Percentiles rank a stretch among this genome's conserved stretches.
phyloP scores from a whole-genome alignment of 1,284 basidiomycete genomes.

The Leccinum subfulvum region DNA sequence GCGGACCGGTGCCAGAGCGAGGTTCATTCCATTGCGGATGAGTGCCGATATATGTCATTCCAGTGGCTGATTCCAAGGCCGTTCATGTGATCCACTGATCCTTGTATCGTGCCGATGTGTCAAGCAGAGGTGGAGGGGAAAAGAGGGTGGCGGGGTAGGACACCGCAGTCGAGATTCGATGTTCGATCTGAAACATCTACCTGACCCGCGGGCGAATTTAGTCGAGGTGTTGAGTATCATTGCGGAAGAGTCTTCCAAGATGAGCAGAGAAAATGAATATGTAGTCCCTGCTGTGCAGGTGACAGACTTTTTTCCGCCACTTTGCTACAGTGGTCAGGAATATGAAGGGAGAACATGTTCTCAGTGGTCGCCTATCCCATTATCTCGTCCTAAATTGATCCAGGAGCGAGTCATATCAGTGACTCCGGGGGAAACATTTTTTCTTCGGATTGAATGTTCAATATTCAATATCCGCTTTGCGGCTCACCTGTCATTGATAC shows the following conservation, averaged over 20 bases:
- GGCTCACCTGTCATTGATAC: conserved; percentile 13
- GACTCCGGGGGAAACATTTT: background rate
- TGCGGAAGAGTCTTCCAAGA: background rate
- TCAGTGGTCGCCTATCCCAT: conserved; percentile 4
- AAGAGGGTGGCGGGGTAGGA: conserved; percentile 35
- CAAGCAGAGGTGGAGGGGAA: conserved; percentile 43
- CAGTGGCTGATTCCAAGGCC: conserved; percentile 35
- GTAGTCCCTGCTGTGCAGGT: conserved; percentile 3
- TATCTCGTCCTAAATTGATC: conserved; percentile 1
- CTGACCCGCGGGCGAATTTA: conserved; percentile 18
- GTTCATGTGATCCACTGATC: conserved; percentile 35
- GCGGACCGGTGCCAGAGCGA: conserved; percentile 35
- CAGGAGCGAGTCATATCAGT: background rate
- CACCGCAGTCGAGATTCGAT: conserved; percentile 23
- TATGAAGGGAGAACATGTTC: conserved; percentile 7
- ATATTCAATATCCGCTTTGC: conserved; percentile 23
- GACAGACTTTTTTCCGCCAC: conserved; percentile 8
- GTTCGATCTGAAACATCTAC: conserved; percentile 19
- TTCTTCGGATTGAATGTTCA: conserved; percentile 7
- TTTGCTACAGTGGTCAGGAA: background rate
- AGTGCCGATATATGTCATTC: conserved; percentile 40
- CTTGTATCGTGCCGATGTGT: conserved; percentile 39
- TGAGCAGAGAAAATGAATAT: background rate
- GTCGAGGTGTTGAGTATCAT: conserved; percentile 17
- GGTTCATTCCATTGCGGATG: conserved; percentile 9